Evolutionary conservation across 768 basidiomycete genomes (phyloP), one percentile per base, ranked within the genome.

Genomic region (Tulasnella sp.): DNA sequence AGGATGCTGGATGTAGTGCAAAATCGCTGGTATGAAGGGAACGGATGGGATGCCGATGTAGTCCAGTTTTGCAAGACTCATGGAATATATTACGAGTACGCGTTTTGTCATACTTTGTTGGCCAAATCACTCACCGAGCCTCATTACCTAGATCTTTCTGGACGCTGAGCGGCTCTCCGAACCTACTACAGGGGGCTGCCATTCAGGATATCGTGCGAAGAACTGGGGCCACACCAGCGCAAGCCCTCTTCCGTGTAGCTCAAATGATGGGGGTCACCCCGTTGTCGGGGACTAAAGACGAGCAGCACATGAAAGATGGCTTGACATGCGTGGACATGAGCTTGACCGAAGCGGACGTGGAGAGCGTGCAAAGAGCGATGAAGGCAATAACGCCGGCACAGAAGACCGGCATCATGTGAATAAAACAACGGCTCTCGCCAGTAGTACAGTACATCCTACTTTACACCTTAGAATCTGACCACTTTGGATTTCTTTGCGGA

Each of bases 21-120:
- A 78, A 91, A 92, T 78, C 82, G 92, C 65, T 95, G 92, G 92
- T 90, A 88, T 76, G 88, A 92, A 78, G 88, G 87, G 5, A 94
- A 93, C 73, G 82, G 80, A 5, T 94, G 90, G 89, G 91, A 93
- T 77, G 81, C 80, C 68, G 83, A 83, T 0, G 88, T 92, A 4
- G 83, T 87, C 75, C 80, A 80, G 41, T 89, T 89, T 75, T 94
- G 92, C 78, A 83, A 80, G 75, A 80, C 83, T 69, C 81, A 88
- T 66, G 85, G 80, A 12, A 88, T 90, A 9, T 84, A 87, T 77
- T 94, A 93, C 76, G 91, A 94, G 90, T 92, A 75, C 41, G 79
- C 76, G 0, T 32, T 76, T 22, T 26, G 5, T 5, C 14, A 76
- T 71, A 37, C 22, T 14, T n/a, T 16, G 5, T 37, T 62, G 19